A percentile compares a stretch with the other conserved stretches of the same genome.
Conservation (phyloP, 225 moss, liverwort and hornwort genomes). For the Ulota crispa region DNA sequence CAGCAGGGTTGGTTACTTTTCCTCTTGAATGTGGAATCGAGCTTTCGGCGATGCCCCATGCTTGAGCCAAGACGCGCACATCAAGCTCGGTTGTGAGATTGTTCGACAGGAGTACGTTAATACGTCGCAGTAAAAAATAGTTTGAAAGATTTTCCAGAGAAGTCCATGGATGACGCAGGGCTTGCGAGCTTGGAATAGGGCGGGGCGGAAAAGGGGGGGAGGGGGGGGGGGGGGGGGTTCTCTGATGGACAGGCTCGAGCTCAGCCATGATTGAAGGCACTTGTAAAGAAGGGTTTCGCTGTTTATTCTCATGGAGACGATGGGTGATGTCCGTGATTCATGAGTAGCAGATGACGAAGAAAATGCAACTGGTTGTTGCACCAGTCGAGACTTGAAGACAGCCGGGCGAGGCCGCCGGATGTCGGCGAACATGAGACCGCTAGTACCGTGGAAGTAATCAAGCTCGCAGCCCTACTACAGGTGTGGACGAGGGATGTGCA, state of each 20-base stretch:
- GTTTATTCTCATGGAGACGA: background rate
- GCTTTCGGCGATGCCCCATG: background rate
- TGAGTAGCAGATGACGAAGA: background rate
- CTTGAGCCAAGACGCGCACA: background rate
- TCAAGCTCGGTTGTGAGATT: background rate
- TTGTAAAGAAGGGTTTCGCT: background rate
- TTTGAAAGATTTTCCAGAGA: no score
- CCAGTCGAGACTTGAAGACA: background rate
- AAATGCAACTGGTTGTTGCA: background rate
- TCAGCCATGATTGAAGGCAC: slow-evolving; percentile 12
- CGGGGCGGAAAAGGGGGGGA: background rate
- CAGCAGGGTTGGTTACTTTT: background rate
- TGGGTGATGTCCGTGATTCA: background rate
- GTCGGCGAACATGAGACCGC: slow-evolving; percentile 11
- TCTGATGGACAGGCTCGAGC: background rate
- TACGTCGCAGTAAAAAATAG: background rate
- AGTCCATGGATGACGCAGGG: background rate
- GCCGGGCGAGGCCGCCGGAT: background rate
- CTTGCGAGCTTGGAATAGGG: background rate
- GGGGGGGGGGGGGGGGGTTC: background rate
- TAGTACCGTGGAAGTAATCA: background rate
- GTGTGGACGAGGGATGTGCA: slow-evolving; percentile 16
- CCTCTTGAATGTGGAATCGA: background rate
- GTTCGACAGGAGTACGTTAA: background rate
- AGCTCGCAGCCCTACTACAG: background rate